Evolutionary conservation across 768 basidiomycete genomes (phyloP), one percentile per base, ranked within the genome.

Genomic region (Sutorius australiensis): DNA sequence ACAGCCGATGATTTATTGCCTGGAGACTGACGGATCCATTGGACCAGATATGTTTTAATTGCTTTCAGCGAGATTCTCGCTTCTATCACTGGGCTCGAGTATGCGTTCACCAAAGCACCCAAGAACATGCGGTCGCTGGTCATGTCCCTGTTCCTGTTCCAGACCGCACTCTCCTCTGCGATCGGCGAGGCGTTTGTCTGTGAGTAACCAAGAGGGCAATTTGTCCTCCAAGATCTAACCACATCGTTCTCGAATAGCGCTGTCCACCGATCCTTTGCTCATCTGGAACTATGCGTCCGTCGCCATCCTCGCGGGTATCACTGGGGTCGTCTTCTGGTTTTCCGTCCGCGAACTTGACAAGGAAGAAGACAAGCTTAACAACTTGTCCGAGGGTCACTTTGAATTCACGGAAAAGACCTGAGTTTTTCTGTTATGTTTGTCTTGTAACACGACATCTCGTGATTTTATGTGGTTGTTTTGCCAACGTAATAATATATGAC

Each of bases 21-120:
- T 30, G 36, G 32, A 19, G 38, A 21, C 50, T 48, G 16, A 63
- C 27, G n/a, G 6, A 8, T 2, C 17, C 14, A 8, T 37, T 11
- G 9, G 36, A 37, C 2, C 43, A 83, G 81, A 7, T 88, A 88
- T 64, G 67, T 87, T 38, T 71, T 88, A 43, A 77, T 88, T 59
- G 86, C 84, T 2, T 75, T 84, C 53, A 69, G 65, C 63, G 89
- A 92, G 72, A 91, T 92, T 65, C 77, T 90, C 44, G 87, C 87
- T 1, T 84, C 84, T 5, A 88, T 92, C 70, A 91, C 89, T 0
- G 86, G 87, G 8, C 78, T 92, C 53, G 89, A 92, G 67, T 92
- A 92, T 61, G 89, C 89, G n/a, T 92, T 86, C 73, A 89, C 86
- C 28, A 91, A 92, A 70, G 91, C 90, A n/a, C 92, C 92, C 13